Evolutionary conservation across 305 asterid genomes (phyloP), one percentile per base, ranked within the genome.

Genomic region (Plantago rigida): DNA sequence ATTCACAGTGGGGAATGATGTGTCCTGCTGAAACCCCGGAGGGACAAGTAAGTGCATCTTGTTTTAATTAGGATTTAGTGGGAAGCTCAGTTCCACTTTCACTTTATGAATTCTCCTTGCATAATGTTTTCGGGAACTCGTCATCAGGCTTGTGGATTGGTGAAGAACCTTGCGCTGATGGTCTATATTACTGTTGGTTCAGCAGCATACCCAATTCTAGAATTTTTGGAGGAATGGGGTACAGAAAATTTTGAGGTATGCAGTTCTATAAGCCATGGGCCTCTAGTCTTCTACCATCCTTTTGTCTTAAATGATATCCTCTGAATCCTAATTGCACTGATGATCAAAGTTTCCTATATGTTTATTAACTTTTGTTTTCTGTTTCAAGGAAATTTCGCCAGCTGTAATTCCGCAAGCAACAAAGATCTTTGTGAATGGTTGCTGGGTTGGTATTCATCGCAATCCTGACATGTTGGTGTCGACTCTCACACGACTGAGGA

Each of bases 1-100:
- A 92, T 74, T 92, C 99, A 7, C 99, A 93, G 62, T 93, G 99
- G 99, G 99, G 99, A 78, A 93, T 93, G 99, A 89, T 93, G 97
- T 93, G 99, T 75, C 97, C 99, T 57, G 97, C 95, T 28, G 99
- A 93, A 84, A 93, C 99, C 56, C 99, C 99, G 56, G 99, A 89
- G 77, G 99, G 99, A 73, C 97, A 89, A 73, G 99, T 86, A 59
- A 67, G 87, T 75, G 58, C 76, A 52, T 63, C 36, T 69, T 62
- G 58, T 51, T 11, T 12, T 56, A 44, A 26, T 51, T 57, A 22
- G 47, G 63, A 41, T 73, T 51, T 39, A 34, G 59, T 52, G 48
- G 61, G 44, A 28, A 22, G 52, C 10, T 26, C 36, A 1, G 11
- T 13, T 12, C 22, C 31, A 8, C 56, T 9, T 3, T 31, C 39